These are phyloP conservation scores for Termitomyces heimii DNA, from an alignment of 768 basidiomycete species.

Conservation along the genomic window DNA sequence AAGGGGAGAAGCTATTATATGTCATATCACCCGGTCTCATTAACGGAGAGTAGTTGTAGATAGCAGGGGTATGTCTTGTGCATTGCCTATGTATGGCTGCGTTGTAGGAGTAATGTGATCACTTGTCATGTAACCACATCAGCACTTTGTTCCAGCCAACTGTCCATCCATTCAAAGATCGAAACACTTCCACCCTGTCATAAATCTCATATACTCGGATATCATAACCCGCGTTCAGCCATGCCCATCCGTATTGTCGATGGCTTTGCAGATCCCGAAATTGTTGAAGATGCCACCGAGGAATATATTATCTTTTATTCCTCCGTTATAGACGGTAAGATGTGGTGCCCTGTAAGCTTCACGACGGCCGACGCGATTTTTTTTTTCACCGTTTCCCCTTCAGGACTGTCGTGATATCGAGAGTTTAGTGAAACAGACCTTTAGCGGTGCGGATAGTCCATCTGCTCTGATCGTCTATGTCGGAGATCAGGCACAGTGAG, in stretches of 20 bases:
- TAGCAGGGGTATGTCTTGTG: too few species aligned
- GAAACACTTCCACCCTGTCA: neutral
- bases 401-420: conserved; percentile 69
- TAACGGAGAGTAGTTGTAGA: too few species aligned
- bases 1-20: neutral
- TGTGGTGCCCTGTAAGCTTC: conserved; percentile 67
- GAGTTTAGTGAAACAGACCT: conserved; percentile 42
- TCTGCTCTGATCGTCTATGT: conserved; percentile 62
- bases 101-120: neutral
- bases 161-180: neutral
- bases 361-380: neutral
- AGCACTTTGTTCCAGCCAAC: too few species aligned
- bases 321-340: conserved; percentile 50
- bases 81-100: neutral
- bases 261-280: conserved; percentile 25
- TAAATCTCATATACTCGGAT: neutral
- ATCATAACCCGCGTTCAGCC: neutral
- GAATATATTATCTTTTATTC: conserved; percentile 66
- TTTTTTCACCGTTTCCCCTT: neutral
- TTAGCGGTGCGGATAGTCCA: conserved; percentile 37
- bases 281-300: conserved; percentile 37
- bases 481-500: conserved; percentile 59
- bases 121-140: neutral
- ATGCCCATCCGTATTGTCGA: conserved; percentile 50
- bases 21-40: too few species aligned